Evolutionary conservation across 1,139 yeast genomes (phyloP).

Genomic region (Candida sp.): DNA sequence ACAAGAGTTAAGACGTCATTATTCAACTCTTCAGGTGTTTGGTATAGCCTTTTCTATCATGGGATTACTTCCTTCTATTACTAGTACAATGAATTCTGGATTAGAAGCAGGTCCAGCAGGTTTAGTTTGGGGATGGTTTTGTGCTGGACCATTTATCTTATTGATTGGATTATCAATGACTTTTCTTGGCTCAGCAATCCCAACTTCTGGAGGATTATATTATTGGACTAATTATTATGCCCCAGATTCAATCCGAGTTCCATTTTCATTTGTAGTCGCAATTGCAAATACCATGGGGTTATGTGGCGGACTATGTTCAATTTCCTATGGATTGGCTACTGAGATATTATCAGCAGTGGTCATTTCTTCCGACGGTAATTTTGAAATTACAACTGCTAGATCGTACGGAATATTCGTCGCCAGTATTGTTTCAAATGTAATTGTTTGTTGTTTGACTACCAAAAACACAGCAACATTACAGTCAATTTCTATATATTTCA

Average conservation of each 20-base stretch:
- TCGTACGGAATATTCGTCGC: slow-evolving; percentile 38
- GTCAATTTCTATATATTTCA: slow-evolving; percentile 54
- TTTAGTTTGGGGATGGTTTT: slow-evolving; percentile 72
- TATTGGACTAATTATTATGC: slow-evolving; percentile 48
- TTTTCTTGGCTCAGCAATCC: slow-evolving; percentile 67
- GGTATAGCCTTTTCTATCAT: slow-evolving; percentile 53
- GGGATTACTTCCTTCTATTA: slow-evolving; percentile 49
- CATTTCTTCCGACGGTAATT: slow-evolving; percentile 27
- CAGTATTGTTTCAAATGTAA: slow-evolving; percentile 21
- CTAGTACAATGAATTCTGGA: no score
- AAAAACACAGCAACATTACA: slow-evolving; percentile 56
- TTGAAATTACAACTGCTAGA: slow-evolving; percentile 26
- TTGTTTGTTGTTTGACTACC: slow-evolving; percentile 30
- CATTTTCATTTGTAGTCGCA: slow-evolving; percentile 44
- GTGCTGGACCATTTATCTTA: slow-evolving; percentile 55
- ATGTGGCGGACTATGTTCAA: slow-evolving; percentile 36
- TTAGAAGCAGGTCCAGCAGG: slow-evolving; percentile 43
- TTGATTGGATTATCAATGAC: slow-evolving; percentile 63
- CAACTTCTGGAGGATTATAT: slow-evolving; percentile 71
- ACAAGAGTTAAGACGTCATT: slow-evolving; percentile 46
- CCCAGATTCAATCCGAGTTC: slow-evolving; percentile 27
- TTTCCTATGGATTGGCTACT: slow-evolving; percentile 35
- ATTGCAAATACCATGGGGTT: slow-evolving; percentile 35
- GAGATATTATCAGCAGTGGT: slow-evolving; percentile 34
- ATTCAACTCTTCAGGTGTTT: slow-evolving; percentile 47